These are phyloP conservation scores for Ananas comosus DNA, from an alignment of 176 grass and related monocot species.

Conservation along the genomic window DNA sequence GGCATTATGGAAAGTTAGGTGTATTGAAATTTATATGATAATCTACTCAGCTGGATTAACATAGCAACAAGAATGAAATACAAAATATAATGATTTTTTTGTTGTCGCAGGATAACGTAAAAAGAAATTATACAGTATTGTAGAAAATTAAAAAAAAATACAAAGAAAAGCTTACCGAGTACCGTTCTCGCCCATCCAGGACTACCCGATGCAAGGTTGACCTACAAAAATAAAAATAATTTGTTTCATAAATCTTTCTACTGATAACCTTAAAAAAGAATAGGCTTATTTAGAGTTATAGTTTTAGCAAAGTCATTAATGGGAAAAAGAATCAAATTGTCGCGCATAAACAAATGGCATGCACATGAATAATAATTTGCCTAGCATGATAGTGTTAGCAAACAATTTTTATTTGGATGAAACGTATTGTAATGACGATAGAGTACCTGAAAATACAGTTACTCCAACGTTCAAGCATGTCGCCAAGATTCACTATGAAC, in stretches of 20 bases:
- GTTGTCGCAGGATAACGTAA: not conserved
- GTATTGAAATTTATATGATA: not conserved
- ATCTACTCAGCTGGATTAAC: not conserved
- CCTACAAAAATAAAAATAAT: constrained; percentile 33
- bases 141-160: not conserved
- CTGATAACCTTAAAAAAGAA: not conserved
- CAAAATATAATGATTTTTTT: not conserved
- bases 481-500: constrained; percentile 94
- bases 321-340: not conserved
- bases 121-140: not conserved
- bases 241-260: not conserved
- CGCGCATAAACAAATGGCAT: not conserved
- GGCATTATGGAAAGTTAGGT: not conserved
- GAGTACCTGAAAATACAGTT: constrained; percentile 81
- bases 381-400: not conserved
- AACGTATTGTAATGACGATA: not conserved
- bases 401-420: not conserved
- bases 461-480: constrained; percentile 98
- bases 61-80: not conserved
- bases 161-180: constrained; percentile 52
- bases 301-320: not conserved
- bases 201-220: constrained; percentile 86
- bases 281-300: not conserved
- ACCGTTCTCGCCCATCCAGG: constrained; percentile 64
- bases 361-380: not conserved